phyloP scores from a whole-genome alignment of 768 basidiomycete species.

The Boletellus sp. region DNA sequence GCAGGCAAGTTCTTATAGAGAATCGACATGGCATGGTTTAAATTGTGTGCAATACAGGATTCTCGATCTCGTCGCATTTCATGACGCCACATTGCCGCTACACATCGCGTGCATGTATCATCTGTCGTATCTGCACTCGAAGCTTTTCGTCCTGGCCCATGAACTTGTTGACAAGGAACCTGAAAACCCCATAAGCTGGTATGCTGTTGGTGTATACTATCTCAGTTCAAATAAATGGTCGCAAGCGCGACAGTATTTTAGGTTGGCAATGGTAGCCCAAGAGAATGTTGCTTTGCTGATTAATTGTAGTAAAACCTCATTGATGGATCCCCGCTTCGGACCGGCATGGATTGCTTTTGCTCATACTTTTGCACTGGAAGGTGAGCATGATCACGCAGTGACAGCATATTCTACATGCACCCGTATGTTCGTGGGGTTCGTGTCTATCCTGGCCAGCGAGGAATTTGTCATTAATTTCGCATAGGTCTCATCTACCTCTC shows the following conservation, averaged over 20 bases:
- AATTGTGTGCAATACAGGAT: constrained; percentile 51
- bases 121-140: constrained; percentile 84
- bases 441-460: not conserved
- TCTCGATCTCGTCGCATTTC: constrained; percentile 76
- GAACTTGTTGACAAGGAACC: constrained; percentile 94
- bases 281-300: constrained; percentile 6
- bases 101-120: constrained; percentile 99
- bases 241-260: constrained; percentile 92
- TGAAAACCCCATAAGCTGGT: constrained; percentile 93
- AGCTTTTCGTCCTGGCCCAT: constrained; percentile 93
- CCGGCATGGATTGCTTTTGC: constrained; percentile 98
- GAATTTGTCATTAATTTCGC: constrained; percentile 6
- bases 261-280: constrained; percentile 46
- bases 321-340: constrained; percentile 95
- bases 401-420: constrained; percentile 98
- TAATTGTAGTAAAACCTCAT: constrained; percentile 75
- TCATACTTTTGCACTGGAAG: constrained; percentile 95
- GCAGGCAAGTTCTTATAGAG: constrained; percentile 46
- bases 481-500: constrained; percentile 90
- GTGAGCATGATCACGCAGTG: constrained; percentile 97
- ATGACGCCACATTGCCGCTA: constrained; percentile 85
- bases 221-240: constrained; percentile 81
- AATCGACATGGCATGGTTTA: not conserved
- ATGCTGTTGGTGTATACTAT: constrained; percentile 98
- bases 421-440: constrained; percentile 89